Percentiles rank a stretch among this genome's conserved stretches.
Conservation (phyloP, 2,329 filamentous ascomycete genomes). For the Trichophyton equinum region DNA sequence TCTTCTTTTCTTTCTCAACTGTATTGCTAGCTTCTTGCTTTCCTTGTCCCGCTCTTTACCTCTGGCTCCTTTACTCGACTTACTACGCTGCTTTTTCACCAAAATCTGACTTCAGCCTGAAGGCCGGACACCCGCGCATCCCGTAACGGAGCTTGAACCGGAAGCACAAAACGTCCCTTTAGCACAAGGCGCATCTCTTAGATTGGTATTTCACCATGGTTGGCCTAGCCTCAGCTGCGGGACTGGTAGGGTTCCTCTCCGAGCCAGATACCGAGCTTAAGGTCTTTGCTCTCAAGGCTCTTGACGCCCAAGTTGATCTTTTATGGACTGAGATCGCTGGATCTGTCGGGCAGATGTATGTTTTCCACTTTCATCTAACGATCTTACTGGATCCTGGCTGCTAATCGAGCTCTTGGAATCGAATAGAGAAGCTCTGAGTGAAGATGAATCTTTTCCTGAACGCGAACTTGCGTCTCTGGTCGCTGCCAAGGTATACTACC, state of each 20-base stretch:
- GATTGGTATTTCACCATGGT: conserved; percentile 51
- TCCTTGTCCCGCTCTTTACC: background rate
- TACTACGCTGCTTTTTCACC: too few species aligned
- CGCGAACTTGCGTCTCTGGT: conserved; percentile 89
- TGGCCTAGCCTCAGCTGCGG: conserved; percentile 83
- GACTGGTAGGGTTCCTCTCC: conserved; percentile 85
- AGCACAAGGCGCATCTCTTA: background rate
- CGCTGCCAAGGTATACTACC: conserved; percentile 96
- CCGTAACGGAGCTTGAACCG: background rate
- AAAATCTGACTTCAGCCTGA: background rate
- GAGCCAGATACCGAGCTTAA: conserved; percentile 91
- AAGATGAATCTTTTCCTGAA: conserved; percentile 89
- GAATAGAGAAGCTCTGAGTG: conserved; percentile 82
- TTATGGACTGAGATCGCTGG: conserved; percentile 96
- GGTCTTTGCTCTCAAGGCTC: conserved; percentile 84
- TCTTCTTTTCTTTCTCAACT: background rate
- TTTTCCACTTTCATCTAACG: background rate
- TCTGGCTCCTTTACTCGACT: background rate
- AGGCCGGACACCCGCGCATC: background rate
- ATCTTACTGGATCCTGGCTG: background rate
- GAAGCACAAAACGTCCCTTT: background rate
- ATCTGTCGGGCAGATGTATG: conserved; percentile 85
- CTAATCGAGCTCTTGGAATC: conserved; percentile 1
- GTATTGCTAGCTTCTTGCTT: conserved; percentile 1
- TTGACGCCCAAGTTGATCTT: conserved; percentile 93